Evolutionary conservation across 2,329 filamentous ascomycete genomes (phyloP).

Genomic region (Pseudocercospora musae): DNA sequence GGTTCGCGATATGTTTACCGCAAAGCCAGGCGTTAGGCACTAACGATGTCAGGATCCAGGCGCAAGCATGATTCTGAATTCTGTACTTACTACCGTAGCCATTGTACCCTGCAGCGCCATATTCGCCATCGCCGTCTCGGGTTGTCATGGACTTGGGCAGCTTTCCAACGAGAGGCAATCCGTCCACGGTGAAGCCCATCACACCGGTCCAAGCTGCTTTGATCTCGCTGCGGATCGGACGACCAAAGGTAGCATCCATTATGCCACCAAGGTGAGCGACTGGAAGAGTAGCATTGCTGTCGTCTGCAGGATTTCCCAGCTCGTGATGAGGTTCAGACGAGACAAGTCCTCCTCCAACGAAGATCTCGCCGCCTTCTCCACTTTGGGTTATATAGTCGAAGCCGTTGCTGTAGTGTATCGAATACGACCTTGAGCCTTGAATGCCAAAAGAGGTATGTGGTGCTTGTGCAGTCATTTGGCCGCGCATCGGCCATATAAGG

Average conservation of each 20-base stretch:
- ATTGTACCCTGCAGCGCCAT: slow-evolving; percentile 16
- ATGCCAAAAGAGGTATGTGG: neutral
- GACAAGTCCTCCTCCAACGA: slow-evolving; percentile 17
- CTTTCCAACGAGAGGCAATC: slow-evolving; percentile 11
- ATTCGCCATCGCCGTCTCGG: slow-evolving; percentile 12
- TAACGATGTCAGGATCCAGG: neutral
- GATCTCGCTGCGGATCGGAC: slow-evolving; percentile 4
- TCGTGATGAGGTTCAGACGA: slow-evolving; percentile 11
- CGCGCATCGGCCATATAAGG: slow-evolving; percentile 16
- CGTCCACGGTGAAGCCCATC: slow-evolving; percentile 19
- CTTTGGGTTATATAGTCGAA: slow-evolving; percentile 22
- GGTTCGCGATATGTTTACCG: slow-evolving; percentile 11
- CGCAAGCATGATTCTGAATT: neutral
- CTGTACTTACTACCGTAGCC: slow-evolving; percentile 15
- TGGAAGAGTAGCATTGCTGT: slow-evolving; percentile 2
- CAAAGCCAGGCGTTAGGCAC: slow-evolving; percentile 15
- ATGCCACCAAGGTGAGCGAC: slow-evolving; percentile 10
- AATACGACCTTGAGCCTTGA: slow-evolving; percentile 10
- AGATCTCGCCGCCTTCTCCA: slow-evolving; percentile 8
- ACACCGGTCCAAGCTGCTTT: slow-evolving; percentile 20
- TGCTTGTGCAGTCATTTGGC: slow-evolving; percentile 22
- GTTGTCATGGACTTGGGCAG: slow-evolving; percentile 6
- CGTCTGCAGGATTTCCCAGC: slow-evolving; percentile 10
- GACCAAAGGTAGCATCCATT: slow-evolving; percentile 8
- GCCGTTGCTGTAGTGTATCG: slow-evolving; percentile 8